phyloP scores from a whole-genome alignment of 1,284 basidiomycete species.

The Rhodofomes roseus region DNA sequence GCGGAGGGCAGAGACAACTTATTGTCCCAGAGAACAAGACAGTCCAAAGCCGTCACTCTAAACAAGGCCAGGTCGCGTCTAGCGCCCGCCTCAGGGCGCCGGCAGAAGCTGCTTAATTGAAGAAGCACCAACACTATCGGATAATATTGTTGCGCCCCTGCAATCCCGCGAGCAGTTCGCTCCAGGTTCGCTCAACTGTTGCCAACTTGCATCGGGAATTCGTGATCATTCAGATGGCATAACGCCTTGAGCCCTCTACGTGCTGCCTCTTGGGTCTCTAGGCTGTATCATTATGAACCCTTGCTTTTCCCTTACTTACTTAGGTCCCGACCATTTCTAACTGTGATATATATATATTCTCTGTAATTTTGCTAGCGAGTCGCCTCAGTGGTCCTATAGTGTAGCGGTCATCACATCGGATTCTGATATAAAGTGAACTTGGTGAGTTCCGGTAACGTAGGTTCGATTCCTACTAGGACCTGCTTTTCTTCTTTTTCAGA shows the following conservation, averaged over 20 bases:
- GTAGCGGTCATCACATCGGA: constrained; percentile 8
- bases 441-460: constrained; percentile 2
- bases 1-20: constrained; percentile 6
- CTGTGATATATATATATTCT: no score
- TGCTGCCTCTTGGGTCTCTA: no score
- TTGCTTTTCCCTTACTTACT: no score
- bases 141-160: no score
- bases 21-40: constrained; percentile 12
- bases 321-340: no score
- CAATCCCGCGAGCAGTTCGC: no score
- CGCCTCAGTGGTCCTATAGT: not conserved
- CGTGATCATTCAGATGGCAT: no score
- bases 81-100: constrained; percentile 1
- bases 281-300: no score
- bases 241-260: no score
- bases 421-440: no score
- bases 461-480: constrained; percentile 6
- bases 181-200: no score
- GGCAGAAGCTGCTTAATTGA: not conserved
- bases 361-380: not conserved
- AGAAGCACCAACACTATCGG: not conserved
- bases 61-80: not conserved
- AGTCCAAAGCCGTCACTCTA: constrained; percentile 8
- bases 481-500: not conserved
- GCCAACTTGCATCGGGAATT: no score